These are phyloP conservation scores for Calocybe cyanea DNA, from an alignment of 768 basidiomycete species.

Conservation along the genomic window DNA sequence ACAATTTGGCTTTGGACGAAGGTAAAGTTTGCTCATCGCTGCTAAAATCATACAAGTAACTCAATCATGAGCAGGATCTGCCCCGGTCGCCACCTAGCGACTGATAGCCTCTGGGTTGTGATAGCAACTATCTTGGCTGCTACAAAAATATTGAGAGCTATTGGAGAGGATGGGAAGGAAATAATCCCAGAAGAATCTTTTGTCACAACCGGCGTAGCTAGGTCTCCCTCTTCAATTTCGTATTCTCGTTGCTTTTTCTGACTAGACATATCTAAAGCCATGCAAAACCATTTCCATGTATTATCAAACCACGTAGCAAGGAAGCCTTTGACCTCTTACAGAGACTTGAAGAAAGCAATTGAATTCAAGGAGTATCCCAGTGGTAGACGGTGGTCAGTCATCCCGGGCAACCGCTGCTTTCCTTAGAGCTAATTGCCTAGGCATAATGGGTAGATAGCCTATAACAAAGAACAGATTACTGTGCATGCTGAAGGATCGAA, in stretches of 20 bases:
- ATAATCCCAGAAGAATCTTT: constrained; percentile 4
- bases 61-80: too few relatives aligned
- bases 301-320: too few relatives aligned
- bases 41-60: too few relatives aligned
- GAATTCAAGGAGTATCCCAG: too few relatives aligned
- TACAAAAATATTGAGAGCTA: constrained; percentile 1
- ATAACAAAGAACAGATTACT: too few relatives aligned
- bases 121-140: constrained; percentile 8
- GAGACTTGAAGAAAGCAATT: too few relatives aligned
- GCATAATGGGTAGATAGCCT: too few relatives aligned
- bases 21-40: constrained; percentile 1
- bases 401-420: too few relatives aligned
- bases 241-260: not conserved
- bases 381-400: too few relatives aligned
- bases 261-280: constrained; percentile 7
- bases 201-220: not conserved
- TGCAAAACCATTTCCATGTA: not conserved
- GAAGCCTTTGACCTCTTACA: too few relatives aligned
- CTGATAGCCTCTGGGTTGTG: constrained; percentile 28
- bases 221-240: constrained; percentile 26
- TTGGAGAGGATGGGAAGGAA: constrained; percentile 5
- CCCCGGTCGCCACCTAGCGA: constrained; percentile 28
- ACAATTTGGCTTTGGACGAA: constrained; percentile 15
- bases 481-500: too few relatives aligned
- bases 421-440: too few relatives aligned